Evolutionary conservation across 352 stramenopile genomes (phyloP), one percentile per base, ranked within the genome.

Genomic region (Phytophthora cryptogea): DNA sequence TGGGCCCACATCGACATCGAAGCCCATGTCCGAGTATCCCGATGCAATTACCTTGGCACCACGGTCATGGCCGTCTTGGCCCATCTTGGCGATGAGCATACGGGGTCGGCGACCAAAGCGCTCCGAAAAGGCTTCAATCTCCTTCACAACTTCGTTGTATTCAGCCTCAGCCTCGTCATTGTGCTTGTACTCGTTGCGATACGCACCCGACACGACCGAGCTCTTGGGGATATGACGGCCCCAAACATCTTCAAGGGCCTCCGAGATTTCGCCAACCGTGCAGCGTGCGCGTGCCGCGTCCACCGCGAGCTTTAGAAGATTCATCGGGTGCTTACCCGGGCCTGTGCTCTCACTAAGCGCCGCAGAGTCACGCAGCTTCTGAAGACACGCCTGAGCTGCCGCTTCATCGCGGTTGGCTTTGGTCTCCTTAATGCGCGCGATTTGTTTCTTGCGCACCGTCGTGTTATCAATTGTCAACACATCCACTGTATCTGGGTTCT

Each of bases 31-130:
- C 16, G 89, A 95, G 63, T 98, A 98, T 16, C 96, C 95, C 53
- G 80, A 97, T 3, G 95, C 95, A 67, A 99, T 98, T 11, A 99
- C 94, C 66, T 98, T 99, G 26, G 95, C 97, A 48, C 97, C 97
- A 59, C 97, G 87, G 69, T 99, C 97, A 66, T 99, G 97, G 26
- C 96, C 97, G 73, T 99, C 97, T 77, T 98, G 94, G 30, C 94
- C 90, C 86, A 97, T 97, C 70, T 98, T 98, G 37, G 95, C 94
- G 11, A 99, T 92, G 27, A 99, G 68, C 64, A 99, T 94, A 55
- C 96, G 84, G 42, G 96, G 97, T 36, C 96, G 85, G 52, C 97
- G 86, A 37, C 97, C 97, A 49, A 98, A 87, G 10, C 59, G 69
- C 59, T 97, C 66, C 28, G 94, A 90, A 77, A 99, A 99, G 26